phyloP scores from a whole-genome alignment of 257 asterid species.

The Solanum paucissectum region DNA sequence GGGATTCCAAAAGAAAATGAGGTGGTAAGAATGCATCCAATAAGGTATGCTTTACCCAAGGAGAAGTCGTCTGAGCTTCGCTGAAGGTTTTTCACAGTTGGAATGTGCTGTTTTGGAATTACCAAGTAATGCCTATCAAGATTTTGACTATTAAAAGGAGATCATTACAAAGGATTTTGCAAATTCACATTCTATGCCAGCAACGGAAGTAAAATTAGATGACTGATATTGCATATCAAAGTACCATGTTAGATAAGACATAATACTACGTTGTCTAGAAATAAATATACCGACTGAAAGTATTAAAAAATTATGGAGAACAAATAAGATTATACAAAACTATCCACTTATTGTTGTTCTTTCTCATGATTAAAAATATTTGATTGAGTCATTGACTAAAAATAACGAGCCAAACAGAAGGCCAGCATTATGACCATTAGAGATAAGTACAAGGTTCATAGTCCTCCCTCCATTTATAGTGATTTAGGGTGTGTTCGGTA shows the following conservation, averaged over 20 bases:
- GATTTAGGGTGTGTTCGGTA: not conserved
- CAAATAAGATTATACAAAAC: not conserved
- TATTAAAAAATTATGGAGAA: not conserved
- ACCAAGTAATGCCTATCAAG: constrained; percentile 79
- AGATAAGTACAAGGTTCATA: not conserved
- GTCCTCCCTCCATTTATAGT: not conserved
- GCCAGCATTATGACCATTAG: not conserved
- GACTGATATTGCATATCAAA: not conserved
- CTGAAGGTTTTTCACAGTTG: constrained; percentile 58
- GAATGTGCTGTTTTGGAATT: constrained; percentile 70
- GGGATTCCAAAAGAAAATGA: not conserved
- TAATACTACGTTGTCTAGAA: not conserved
- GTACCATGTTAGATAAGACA: no score
- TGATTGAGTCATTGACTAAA: not conserved
- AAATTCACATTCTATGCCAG: not conserved
- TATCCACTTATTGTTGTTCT: not conserved
- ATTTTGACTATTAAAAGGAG: not conserved
- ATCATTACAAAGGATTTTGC: not conserved
- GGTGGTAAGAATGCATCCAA: not conserved
- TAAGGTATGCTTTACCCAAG: constrained; percentile 27
- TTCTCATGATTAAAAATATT: not conserved
- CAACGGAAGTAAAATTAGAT: not conserved
- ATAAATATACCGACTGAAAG: not conserved
- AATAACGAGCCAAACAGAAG: not conserved
- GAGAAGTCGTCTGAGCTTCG: constrained; percentile 43